Conservation (phyloP, 108 stramenopile species). For the Nitzschia palea region DNA sequence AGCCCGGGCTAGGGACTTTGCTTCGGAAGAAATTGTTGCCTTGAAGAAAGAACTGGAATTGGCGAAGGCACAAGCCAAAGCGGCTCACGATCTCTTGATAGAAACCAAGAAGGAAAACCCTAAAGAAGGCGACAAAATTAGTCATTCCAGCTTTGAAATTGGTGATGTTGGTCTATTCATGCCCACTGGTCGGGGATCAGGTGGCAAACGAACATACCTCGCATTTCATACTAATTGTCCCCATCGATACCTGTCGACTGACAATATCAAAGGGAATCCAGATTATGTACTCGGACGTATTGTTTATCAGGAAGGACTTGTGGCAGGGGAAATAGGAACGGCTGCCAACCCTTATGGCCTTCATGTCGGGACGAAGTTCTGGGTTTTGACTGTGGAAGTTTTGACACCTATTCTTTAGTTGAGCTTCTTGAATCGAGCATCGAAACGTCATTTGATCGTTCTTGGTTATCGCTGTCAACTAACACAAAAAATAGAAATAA, state of each 20-base stretch:
- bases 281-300: conserved; percentile 84
- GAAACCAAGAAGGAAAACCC: conserved; percentile 23
- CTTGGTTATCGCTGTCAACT: not conserved
- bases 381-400: conserved; percentile 81
- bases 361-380: conserved; percentile 82
- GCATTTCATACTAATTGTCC: conserved; percentile 85
- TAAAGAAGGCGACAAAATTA: conserved; percentile 71
- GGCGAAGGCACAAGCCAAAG: conserved; percentile 33
- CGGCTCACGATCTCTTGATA: conserved; percentile 34
- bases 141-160: conserved; percentile 77
- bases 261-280: conserved; percentile 67
- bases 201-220: conserved; percentile 73
- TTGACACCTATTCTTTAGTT: conserved; percentile 45
- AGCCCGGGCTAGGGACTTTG: conserved; percentile 27
- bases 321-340: conserved; percentile 71
- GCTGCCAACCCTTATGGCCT: conserved; percentile 81
- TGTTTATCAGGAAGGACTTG: conserved; percentile 71
- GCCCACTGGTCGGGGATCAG: conserved; percentile 75
- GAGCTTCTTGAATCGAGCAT: not conserved
- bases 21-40: conserved; percentile 24
- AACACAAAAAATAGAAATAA: conserved; percentile 4
- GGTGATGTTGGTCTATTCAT: conserved; percentile 86
- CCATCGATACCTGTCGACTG: conserved; percentile 77
- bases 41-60: conserved; percentile 45
- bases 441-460: not conserved